A percentile compares a stretch with the other conserved stretches of the same genome.
These are phyloP conservation scores for Linderina pennispora DNA, from an alignment of 192 early-diverging fungal species.

Conservation along the genomic window DNA sequence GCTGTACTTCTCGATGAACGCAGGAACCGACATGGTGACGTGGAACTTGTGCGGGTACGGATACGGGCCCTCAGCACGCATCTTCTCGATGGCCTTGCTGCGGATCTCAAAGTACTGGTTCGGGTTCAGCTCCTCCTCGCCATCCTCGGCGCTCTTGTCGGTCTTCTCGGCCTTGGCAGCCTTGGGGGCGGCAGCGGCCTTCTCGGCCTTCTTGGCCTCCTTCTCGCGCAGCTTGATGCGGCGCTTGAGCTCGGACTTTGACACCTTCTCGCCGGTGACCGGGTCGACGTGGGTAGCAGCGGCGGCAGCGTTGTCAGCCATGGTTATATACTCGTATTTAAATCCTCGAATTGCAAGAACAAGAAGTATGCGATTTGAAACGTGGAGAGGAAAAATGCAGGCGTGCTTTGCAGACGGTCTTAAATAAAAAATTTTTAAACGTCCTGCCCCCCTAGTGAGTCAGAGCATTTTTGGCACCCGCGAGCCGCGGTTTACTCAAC, in stretches of 20 bases:
- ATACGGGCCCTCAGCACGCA: slow-evolving; percentile 78
- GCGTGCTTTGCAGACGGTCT: too few species aligned
- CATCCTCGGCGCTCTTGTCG: slow-evolving; percentile 59
- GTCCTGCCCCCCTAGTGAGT: too few species aligned
- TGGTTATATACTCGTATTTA: too few species aligned
- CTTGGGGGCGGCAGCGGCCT: slow-evolving; percentile 48
- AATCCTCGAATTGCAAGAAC: too few species aligned
- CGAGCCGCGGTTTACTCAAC: too few species aligned
- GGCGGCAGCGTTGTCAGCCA: slow-evolving; percentile 25
- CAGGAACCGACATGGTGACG: slow-evolving; percentile 74
- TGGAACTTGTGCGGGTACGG: slow-evolving; percentile 99
- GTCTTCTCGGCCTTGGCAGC: slow-evolving; percentile 37
- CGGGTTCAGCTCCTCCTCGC: slow-evolving; percentile 78
- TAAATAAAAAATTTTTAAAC: too few species aligned
- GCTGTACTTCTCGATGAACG: slow-evolving; percentile 81
- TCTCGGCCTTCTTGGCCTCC: slow-evolving; percentile 74
- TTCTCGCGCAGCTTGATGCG: slow-evolving; percentile 85
- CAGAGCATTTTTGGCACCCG: too few species aligned
- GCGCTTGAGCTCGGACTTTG: slow-evolving; percentile 94
- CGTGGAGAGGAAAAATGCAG: too few species aligned
- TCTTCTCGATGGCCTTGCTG: slow-evolving; percentile 72
- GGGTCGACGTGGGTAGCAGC: slow-evolving; percentile 59
- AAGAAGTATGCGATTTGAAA: too few species aligned
- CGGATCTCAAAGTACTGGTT: slow-evolving; percentile 98
- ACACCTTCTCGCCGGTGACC: slow-evolving; percentile 89